Base-by-base conservation (phyloP, 768 basidiomycete genomes). In the Rhizopogon vinicolor region DNA sequence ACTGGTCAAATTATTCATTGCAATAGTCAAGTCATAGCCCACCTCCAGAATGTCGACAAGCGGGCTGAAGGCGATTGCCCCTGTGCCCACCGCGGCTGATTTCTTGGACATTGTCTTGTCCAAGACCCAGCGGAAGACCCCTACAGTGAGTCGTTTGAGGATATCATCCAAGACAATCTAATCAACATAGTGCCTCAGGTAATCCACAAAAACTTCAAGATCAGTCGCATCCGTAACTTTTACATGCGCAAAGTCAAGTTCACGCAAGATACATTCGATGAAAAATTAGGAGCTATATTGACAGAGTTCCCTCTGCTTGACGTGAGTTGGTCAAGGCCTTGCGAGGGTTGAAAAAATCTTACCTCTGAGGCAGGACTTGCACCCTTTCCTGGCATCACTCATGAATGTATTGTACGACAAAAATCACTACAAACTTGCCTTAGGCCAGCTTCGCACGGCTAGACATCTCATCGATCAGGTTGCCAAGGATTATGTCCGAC, bases 171-270 rank as follows among this genome's bases (percentile, higher is more conserved):
- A n/a, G 33, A 40, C 43, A 9, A 50, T 41, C 41, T 53, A n/a
- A 37, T 42, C n/a, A n/a, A 28, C 40, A 50, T 41, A 58, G 25
- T 41, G 18, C 10, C 13, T 40, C 60, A 93, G 91, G 93, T 95
- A 62, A 98, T 98, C 69, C 97, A 98, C 75, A 98, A 97, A 80
- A 98, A 98, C 79, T 98, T 97, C 80, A 98, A 99, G 78, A 99
- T 99, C 72, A 94, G 93, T 62, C 89, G 96, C 62, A 98, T 98
- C 75, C 85, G 96, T 59, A 93, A 93, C 65, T 93, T 93, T 68
- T 97, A 99, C 73, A 98, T 98, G 96, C 86, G 96, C 70, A 99
- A 99, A 73, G 96, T 99, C 75, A 98, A 96, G 73, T 98, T 97
- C 71, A 95, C 95, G 3, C 94, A 98, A 71, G 94, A 98, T 67